These are phyloP conservation scores for Zygoascus tannicola DNA, from an alignment of 805 yeast genomes.

Conservation along the genomic window DNA sequence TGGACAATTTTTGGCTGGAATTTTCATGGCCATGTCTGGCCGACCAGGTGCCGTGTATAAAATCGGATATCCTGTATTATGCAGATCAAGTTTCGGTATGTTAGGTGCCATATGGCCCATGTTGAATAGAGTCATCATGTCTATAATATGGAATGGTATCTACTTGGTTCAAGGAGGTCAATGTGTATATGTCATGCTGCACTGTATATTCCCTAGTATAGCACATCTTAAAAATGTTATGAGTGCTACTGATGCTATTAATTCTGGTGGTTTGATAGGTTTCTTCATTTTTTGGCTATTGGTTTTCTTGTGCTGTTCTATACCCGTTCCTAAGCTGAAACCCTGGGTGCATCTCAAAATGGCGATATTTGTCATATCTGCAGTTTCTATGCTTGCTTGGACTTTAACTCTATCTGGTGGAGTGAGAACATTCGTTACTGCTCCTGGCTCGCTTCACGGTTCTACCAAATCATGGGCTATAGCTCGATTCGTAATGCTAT, in stretches of 20 bases:
- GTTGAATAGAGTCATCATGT: conserved; percentile 9
- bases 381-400: conserved; percentile 12
- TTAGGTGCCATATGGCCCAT: conserved; percentile 13
- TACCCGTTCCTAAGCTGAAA: conserved; percentile 9
- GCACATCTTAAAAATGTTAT: conserved; percentile 8
- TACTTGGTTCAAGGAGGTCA: conserved; percentile 13
- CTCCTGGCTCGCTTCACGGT: neutral
- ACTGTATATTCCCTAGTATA: conserved; percentile 10
- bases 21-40: conserved; percentile 10
- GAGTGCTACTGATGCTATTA: conserved; percentile 6
- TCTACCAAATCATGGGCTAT: conserved; percentile 9
- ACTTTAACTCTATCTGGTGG: conserved; percentile 6
- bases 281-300: conserved; percentile 8
- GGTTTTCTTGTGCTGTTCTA: conserved; percentile 5
- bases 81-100: conserved; percentile 13
- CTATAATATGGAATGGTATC: conserved; percentile 13
- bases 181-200: conserved; percentile 12
- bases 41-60: conserved; percentile 14
- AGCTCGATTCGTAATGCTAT: conserved; percentile 4
- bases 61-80: conserved; percentile 14
- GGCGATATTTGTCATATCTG: conserved; percentile 8
- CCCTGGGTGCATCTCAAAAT: conserved; percentile 8
- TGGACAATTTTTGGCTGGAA: conserved; percentile 11
- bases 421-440: neutral
- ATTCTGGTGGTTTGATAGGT: conserved; percentile 12